Evolutionary conservation across 345 rosid species (phyloP).

Genomic region (Moringa oleifera): DNA sequence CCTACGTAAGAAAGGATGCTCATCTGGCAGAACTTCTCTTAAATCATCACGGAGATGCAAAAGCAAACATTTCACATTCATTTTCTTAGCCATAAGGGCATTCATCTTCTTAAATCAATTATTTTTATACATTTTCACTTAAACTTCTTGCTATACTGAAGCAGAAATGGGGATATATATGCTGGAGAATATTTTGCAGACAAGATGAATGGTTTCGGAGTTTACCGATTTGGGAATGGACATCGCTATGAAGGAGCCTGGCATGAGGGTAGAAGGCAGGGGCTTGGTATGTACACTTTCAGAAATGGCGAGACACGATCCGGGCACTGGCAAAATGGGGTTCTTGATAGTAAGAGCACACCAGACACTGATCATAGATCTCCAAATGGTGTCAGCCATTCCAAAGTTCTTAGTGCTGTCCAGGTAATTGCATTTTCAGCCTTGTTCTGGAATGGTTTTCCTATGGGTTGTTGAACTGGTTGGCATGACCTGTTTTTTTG

Average conservation of each 20-base stretch:
- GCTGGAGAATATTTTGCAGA: conserved; percentile 97
- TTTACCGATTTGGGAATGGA: conserved; percentile 83
- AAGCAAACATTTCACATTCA: too few species aligned
- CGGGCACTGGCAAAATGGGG: conserved; percentile 95
- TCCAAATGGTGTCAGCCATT: conserved; percentile 72
- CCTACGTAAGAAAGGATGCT: too few species aligned
- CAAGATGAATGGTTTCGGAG: conserved; percentile 97
- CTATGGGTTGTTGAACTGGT: not conserved
- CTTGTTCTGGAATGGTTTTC: too few species aligned
- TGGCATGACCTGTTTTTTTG: too few species aligned
- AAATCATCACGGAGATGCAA: too few species aligned
- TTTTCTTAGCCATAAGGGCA: too few species aligned
- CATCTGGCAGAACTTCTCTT: too few species aligned
- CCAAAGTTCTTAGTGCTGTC: conserved; percentile 82
- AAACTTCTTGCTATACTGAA: not conserved
- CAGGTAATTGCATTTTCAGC: conserved; percentile 54
- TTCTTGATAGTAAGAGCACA: conserved; percentile 76
- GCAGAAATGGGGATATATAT: conserved; percentile 85
- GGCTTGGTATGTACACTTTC: conserved; percentile 95
- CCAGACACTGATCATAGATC: conserved; percentile 53
- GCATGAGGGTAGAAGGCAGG: conserved; percentile 97
- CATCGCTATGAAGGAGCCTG: conserved; percentile 93
- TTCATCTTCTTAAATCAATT: too few species aligned
- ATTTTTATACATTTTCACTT: too few species aligned
- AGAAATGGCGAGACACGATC: conserved; percentile 91